Conservation (phyloP, 352 stramenopile species). For the Phytophthora pinifolia region DNA sequence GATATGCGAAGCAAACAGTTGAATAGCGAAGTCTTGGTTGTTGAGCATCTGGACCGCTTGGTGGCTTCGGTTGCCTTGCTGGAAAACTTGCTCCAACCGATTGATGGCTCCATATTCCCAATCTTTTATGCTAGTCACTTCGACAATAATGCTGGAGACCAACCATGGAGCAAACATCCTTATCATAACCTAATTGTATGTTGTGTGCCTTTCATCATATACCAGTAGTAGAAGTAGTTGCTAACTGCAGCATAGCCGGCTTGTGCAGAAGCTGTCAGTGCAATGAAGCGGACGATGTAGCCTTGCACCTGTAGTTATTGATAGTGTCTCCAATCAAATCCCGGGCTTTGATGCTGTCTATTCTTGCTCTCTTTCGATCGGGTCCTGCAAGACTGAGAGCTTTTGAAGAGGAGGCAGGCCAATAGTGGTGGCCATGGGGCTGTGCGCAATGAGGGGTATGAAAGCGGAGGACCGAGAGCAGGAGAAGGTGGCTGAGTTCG, state of each 20-base stretch:
- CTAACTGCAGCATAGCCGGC: background rate
- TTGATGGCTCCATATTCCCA: slow-evolving; percentile 93
- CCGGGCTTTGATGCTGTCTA: too few species aligned
- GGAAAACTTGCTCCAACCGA: slow-evolving; percentile 84
- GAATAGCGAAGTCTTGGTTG: slow-evolving; percentile 87
- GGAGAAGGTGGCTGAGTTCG: slow-evolving; percentile 50
- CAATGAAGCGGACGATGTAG: too few species aligned
- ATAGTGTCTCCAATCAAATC: too few species aligned
- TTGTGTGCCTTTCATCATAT: too few species aligned
- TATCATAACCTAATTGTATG: slow-evolving; percentile 1
- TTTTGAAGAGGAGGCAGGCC: too few species aligned
- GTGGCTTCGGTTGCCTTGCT: slow-evolving; percentile 31
- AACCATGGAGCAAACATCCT: slow-evolving; percentile 89
- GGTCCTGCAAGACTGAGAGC: too few species aligned
- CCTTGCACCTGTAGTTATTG: too few species aligned
- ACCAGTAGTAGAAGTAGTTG: background rate
- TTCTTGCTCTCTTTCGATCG: too few species aligned
- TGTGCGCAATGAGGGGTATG: slow-evolving; percentile 15
- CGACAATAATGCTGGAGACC: slow-evolving; percentile 88
- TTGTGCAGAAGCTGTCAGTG: background rate
- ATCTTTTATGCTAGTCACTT: slow-evolving; percentile 88
- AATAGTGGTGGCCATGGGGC: slow-evolving; percentile 13
- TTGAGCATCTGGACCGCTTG: slow-evolving; percentile 81
- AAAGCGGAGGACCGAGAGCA: slow-evolving; percentile 29
- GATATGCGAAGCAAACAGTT: slow-evolving; percentile 91